These are phyloP conservation scores for Saksenaea vasiformis DNA, from an alignment of 371 early-diverging fungal genomes.

Conservation along the genomic window DNA sequence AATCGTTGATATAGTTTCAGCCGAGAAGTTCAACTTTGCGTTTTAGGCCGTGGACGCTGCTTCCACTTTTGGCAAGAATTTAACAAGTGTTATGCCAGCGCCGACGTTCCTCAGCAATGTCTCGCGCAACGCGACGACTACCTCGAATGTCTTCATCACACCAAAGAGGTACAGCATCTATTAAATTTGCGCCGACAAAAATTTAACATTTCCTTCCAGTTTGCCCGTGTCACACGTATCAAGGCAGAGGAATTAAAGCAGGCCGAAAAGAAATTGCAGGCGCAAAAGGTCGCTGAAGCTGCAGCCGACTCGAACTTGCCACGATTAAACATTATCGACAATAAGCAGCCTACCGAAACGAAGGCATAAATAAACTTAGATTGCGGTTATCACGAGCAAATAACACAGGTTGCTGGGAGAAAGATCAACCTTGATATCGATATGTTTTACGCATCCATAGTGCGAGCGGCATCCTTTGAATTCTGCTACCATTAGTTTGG, in stretches of 20 bases:
- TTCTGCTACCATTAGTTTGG: no score
- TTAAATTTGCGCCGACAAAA: background rate
- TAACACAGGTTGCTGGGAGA: background rate
- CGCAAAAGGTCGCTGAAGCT: conserved; percentile 47
- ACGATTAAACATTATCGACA: conserved; percentile 59
- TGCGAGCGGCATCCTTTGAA: background rate
- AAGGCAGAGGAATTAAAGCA: conserved; percentile 63
- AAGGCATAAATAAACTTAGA: conserved; percentile 27
- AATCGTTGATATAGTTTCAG: background rate
- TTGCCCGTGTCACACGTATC: conserved; percentile 60
- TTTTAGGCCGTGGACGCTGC: conserved; percentile 78
- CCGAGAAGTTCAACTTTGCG: background rate
- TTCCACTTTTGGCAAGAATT: conserved; percentile 87
- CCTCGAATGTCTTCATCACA: conserved; percentile 81
- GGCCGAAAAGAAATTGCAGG: conserved; percentile 53
- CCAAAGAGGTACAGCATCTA: conserved; percentile 66
- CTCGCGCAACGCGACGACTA: conserved; percentile 76
- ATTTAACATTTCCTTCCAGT: conserved; percentile 25
- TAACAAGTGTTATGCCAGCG: conserved; percentile 79
- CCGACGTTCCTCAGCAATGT: conserved; percentile 73
- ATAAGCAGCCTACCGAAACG: conserved; percentile 36
- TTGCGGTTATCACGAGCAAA: background rate
- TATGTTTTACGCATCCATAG: background rate
- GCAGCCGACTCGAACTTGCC: conserved; percentile 62
- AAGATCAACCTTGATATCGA: background rate